These are phyloP conservation scores for Nothophaeocryptopus gaeumannii DNA, from an alignment of 2,329 filamentous ascomycete species.

Conservation along the genomic window DNA sequence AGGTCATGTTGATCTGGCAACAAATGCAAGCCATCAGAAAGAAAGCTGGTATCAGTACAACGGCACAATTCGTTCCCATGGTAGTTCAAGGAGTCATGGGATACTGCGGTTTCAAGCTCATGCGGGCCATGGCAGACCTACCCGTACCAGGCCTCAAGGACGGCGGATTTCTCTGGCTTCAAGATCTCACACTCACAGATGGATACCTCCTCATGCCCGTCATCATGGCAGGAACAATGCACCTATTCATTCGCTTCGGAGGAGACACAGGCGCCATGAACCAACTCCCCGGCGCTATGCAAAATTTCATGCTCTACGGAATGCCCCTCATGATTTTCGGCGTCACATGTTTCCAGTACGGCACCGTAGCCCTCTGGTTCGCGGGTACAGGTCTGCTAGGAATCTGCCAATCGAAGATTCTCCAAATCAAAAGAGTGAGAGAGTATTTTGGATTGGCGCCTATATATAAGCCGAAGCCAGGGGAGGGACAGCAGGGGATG, in stretches of 20 bases:
- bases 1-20: conserved; percentile 46
- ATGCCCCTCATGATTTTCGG: conserved; percentile 54
- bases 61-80: conserved; percentile 55
- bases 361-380: conserved; percentile 64
- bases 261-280: conserved; percentile 47
- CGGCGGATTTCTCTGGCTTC: conserved; percentile 74
- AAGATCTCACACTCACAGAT: conserved; percentile 71
- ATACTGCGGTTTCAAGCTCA: conserved; percentile 75
- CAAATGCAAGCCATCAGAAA: conserved; percentile 54
- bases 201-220: conserved; percentile 72
- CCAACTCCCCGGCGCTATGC: conserved; percentile 32
- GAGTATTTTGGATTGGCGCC: conserved; percentile 39
- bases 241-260: conserved; percentile 41
- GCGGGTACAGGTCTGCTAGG: conserved; percentile 43
- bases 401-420: conserved; percentile 38
- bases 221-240: conserved; percentile 34
- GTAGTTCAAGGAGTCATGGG: conserved; percentile 66
- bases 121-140: conserved; percentile 69
- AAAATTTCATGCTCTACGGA: conserved; percentile 44
- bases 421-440: conserved; percentile 40
- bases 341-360: conserved; percentile 56
- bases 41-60: conserved; percentile 53
- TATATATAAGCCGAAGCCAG: conserved; percentile 28
- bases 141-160: conserved; percentile 76
- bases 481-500: background rate